Evolutionary conservation across 495 filamentous ascomycete species (phyloP), one percentile per base, ranked within the genome.

Genomic region (Penicillium verhagenii): DNA sequence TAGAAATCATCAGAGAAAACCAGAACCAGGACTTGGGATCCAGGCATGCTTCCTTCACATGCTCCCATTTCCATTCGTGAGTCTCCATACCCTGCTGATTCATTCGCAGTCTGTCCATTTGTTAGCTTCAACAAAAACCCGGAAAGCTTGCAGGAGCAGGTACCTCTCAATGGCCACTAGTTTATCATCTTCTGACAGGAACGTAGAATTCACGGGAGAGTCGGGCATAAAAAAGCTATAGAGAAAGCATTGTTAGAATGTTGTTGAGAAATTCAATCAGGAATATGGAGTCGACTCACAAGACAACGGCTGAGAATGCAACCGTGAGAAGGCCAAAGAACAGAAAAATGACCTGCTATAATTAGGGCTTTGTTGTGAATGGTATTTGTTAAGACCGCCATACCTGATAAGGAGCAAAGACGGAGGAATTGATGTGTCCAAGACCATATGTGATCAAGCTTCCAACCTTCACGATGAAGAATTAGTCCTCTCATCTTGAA

Each of bases 1-100:
- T 74, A 7, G 72, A 61, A 52, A 75, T 77, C 57, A 88, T 80
- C 54, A 86, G 64, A 3, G 79, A 65, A 59, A 88, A 87, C 85
- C 85, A 88, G 24, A 83, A 68, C 77, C 82, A 85, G 1, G 85
- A 86, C 71, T 89, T 89, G 10, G 82, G 49, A 58, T 89, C 86
- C 18, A 80, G 61, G 24, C 80, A 71, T 14, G 81, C 79, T 59
- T 89, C 86, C 42, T 70, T 72, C 0, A 87, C 81, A 59, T 86
- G 83, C 18, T 82, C 78, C 78, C 81, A 85, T 61, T 80, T 80
- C 82, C 82, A 86, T 37, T 78, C 70, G 31, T 80, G 72, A 13
- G 73, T 83, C 25, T 79, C 71, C 8, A 84, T 72, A 28, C 83
- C 82, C 71, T 83, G 81, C 53, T 86, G 82, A 50, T 86, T 86